phyloP scores from a whole-genome alignment of 164 flowering plant species.

The Piper betle region DNA sequence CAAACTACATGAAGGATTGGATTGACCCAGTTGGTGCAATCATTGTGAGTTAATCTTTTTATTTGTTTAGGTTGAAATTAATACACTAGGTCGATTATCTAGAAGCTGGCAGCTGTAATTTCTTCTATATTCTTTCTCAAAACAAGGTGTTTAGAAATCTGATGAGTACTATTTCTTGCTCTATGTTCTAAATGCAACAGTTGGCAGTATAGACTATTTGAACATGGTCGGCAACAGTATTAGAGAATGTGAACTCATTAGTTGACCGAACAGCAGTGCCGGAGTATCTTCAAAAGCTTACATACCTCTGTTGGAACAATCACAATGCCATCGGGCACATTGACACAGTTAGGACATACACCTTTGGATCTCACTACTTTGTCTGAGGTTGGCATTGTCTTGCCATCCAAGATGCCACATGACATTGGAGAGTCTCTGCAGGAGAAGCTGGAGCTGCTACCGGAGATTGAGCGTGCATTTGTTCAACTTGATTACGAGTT shows the following conservation, averaged over 20 bases:
- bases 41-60: constrained; percentile 24
- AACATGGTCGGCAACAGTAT: constrained; percentile 80
- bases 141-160: too few species aligned
- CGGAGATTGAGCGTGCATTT: constrained; percentile 70
- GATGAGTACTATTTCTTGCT: too few species aligned
- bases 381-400: constrained; percentile 74
- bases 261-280: constrained; percentile 84
- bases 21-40: constrained; percentile 69
- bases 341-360: constrained; percentile 80
- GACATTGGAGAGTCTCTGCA: constrained; percentile 72
- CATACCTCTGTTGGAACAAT: constrained; percentile 92
- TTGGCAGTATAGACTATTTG: constrained; percentile 87
- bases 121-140: too few species aligned
- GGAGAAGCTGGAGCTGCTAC: constrained; percentile 71
- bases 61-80: too few species aligned
- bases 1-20: constrained; percentile 38
- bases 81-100: too few species aligned
- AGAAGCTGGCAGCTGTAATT: too few species aligned
- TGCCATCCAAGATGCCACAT: constrained; percentile 61
- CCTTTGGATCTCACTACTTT: constrained; percentile 83
- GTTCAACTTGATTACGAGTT: constrained; percentile 74
- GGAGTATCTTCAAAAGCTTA: constrained; percentile 63
- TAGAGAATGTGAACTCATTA: constrained; percentile 85
- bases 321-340: constrained; percentile 70
- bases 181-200: constrained; percentile 26